Evolutionary conservation across 768 basidiomycete genomes (phyloP), one percentile per base, ranked within the genome.

Genomic region (Termitomyces titanicus): DNA sequence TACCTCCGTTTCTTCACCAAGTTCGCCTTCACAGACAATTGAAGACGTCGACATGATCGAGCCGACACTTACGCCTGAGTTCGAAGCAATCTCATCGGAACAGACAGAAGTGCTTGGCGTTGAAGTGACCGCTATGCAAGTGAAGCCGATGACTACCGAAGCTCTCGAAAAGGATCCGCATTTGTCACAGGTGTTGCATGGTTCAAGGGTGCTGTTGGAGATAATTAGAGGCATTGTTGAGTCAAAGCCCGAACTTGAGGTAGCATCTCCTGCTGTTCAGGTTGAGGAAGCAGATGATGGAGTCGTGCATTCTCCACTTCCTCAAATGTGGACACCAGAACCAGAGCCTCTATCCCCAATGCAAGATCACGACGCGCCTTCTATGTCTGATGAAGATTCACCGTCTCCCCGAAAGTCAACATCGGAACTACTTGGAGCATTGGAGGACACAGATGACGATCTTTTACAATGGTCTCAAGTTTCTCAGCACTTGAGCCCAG

Each of bases 191-290:
- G 48, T 37, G n/a, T 33, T 47, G 29, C 34, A 29, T 12, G 53
- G 47, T 33, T 48, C 61, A 25, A 55, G 29, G 24, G 10, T 57
- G 24, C 25, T 60, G 5, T 18, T 50, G 31, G 55, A 55, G 25
- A 49, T 55, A 17, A 18, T 60, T 5, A 15, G 18, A 24, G n/a
- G n/a, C n/a, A 35, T 39, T 18, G 17, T 47, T 35, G 22, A 49
- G 22, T 6, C 50, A 0, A 24, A 27, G 17, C 44, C 27, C 24
- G 13, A 47, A 3, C 7, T 33, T 6, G 24, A 35, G 17, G 47
- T 35, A 22, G 31, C 31, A 10, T 6, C 9, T 12, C 0, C 15
- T 48, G 22, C 24, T 25, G 3, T 37, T 37, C 34, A n/a, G 47
- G 9, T 37, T 12, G 47, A 49, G 17, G 34, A 25, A 37, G n/a